Percentiles rank a stretch among this genome's conserved stretches.
These are phyloP conservation scores for Mangifera indica DNA, from an alignment of 345 rosid genomes.

Conservation along the genomic window DNA sequence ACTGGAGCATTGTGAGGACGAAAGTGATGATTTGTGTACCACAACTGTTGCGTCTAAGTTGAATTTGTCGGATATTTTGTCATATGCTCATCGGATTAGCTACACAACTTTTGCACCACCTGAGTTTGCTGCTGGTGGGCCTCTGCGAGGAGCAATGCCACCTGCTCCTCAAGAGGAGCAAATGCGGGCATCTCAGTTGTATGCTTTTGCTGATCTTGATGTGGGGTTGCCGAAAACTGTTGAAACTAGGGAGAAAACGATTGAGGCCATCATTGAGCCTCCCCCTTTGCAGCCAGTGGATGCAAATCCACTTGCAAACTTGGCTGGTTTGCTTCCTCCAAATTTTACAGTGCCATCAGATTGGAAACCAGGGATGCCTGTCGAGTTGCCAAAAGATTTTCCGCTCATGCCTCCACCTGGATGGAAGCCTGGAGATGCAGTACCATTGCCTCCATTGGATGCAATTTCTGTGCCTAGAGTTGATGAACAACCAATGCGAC, in stretches of 20 bases:
- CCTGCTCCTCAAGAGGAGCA: conserved; percentile 99
- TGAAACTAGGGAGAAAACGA: conserved; percentile 52
- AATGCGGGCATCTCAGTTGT: conserved; percentile 91
- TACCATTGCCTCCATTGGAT: conserved; percentile 69
- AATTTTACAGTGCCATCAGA: conserved; percentile 71
- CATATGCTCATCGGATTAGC: conserved; percentile 85
- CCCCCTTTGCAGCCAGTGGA: conserved; percentile 37
- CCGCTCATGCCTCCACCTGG: conserved; percentile 76
- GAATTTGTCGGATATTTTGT: conserved; percentile 66
- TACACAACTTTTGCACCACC: conserved; percentile 97
- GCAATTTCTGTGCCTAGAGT: conserved; percentile 49
- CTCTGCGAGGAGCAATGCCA: conserved; percentile 91
- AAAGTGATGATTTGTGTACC: conserved; percentile 31
- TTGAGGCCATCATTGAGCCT: conserved; percentile 74
- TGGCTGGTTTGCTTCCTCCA: conserved; percentile 61
- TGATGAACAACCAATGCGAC: conserved; percentile 44
- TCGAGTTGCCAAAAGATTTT: conserved; percentile 67
- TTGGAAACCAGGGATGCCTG: conserved; percentile 98
- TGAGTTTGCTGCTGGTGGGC: conserved; percentile 84
- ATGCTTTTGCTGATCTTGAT: conserved; percentile 76
- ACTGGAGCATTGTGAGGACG: conserved; percentile 28
- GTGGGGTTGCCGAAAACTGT: conserved; percentile 71
- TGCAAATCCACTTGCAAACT: conserved; percentile 32
- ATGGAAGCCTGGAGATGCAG: conserved; percentile 90
- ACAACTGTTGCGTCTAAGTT: conserved; percentile 80